A percentile compares a stretch with the other conserved stretches of the same genome.
Evolutionary conservation across 768 basidiomycete species (phyloP).

Genomic region (Lanmaoa rubissima): DNA sequence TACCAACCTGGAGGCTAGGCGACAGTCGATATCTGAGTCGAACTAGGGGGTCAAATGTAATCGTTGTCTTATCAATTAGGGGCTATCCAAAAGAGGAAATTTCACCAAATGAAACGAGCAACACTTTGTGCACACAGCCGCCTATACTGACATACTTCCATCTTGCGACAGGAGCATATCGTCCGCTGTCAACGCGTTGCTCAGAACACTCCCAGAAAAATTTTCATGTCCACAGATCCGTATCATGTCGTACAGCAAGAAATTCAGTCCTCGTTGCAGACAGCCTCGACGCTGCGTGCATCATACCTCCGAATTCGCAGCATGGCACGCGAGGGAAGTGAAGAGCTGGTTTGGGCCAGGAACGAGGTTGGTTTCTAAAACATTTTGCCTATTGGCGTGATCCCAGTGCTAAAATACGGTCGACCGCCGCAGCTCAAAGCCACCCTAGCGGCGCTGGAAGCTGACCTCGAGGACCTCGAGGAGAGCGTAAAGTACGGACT

Average conservation of each 20-base stretch:
- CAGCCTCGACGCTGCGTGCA: conserved; percentile 66
- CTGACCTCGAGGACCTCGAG: conserved; percentile 90
- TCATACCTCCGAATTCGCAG: conserved; percentile 78
- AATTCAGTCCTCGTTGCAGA: conserved; percentile 71
- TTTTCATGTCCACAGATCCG: conserved; percentile 70
- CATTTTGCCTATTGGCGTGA: neutral
- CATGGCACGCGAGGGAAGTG: conserved; percentile 70
- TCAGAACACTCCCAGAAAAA: neutral
- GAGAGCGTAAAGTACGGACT: conserved; percentile 79
- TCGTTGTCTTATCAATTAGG: neutral
- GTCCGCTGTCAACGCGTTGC: neutral
- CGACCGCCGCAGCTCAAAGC: conserved; percentile 57
- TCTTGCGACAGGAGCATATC: too few relatives aligned
- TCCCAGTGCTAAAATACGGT: neutral
- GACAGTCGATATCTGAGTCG: too few relatives aligned
- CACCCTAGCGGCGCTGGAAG: conserved; percentile 74
- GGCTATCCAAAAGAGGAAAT: neutral
- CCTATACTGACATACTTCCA: neutral
- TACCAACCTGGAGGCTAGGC: too few relatives aligned
- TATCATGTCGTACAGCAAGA: conserved; percentile 87
- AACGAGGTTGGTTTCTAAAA: conserved; percentile 55
- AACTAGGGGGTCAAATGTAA: too few relatives aligned
- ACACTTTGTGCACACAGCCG: neutral
- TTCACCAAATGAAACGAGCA: neutral
- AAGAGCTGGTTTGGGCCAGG: conserved; percentile 76